These are phyloP conservation scores for Talaromyces albobiverticillius DNA, from an alignment of 2,329 filamentous ascomycete species.

Conservation along the genomic window DNA sequence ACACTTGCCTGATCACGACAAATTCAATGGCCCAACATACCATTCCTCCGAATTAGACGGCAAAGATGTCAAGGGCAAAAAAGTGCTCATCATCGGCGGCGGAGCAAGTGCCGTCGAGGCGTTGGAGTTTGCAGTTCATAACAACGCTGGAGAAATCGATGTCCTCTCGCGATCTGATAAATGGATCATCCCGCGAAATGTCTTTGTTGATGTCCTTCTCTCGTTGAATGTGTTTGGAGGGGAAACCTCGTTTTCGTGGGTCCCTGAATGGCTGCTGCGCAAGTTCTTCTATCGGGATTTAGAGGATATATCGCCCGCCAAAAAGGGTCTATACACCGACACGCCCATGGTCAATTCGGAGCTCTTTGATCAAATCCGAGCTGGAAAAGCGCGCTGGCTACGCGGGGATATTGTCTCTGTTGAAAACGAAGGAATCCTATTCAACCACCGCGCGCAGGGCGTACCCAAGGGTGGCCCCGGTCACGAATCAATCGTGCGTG, in stretches of 20 bases:
- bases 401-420: constrained; percentile 74
- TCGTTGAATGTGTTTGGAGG: constrained; percentile 76
- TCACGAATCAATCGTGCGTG: constrained; percentile 61
- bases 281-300: constrained; percentile 83
- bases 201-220: constrained; percentile 69
- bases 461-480: constrained; percentile 76
- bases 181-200: constrained; percentile 82
- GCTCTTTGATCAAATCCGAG: constrained; percentile 71
- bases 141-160: constrained; percentile 65
- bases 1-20: constrained; percentile 65
- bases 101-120: constrained; percentile 80
- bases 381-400: constrained; percentile 72
- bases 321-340: constrained; percentile 74
- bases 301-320: constrained; percentile 65
- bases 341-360: constrained; percentile 87
- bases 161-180: constrained; percentile 77
- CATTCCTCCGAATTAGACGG: constrained; percentile 75
- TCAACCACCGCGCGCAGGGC: constrained; percentile 69
- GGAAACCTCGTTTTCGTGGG: constrained; percentile 71
- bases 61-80: constrained; percentile 70
- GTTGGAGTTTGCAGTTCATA: constrained; percentile 70
- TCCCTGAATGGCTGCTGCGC: constrained; percentile 72
- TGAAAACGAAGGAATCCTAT: constrained; percentile 60
- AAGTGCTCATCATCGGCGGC: constrained; percentile 71
- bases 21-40: constrained; percentile 68